Percentiles rank a stretch among this genome's conserved stretches.
Conservation (phyloP, 257 asterid species). For the Apocynum venetum region DNA sequence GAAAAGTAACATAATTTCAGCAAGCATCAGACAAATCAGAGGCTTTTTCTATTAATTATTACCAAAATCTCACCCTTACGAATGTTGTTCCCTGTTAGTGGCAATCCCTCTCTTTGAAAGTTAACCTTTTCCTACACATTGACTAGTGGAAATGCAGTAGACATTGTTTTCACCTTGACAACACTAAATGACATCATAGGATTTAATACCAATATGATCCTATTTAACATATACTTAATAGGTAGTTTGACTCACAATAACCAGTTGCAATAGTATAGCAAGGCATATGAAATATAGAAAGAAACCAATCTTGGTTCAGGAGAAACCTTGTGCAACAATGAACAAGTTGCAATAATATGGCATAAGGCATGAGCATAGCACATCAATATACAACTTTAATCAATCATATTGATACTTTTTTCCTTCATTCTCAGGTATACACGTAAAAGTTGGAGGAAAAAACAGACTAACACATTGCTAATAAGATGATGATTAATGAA, state of each 20-base stretch:
- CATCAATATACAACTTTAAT: not conserved
- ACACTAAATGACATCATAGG: not conserved
- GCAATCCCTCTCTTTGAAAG: not conserved
- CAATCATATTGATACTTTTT: not conserved
- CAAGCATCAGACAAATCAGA: not conserved
- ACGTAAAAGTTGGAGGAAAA: not conserved
- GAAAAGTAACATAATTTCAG: conserved; percentile 11
- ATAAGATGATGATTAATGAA: not conserved
- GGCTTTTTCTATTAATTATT: not conserved
- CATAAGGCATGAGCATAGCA: not conserved
- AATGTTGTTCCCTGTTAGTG: not conserved
- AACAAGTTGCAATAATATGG: not conserved
- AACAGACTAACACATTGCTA: not conserved
- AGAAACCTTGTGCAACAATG: not conserved
- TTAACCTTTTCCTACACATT: not conserved
- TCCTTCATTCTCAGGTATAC: not conserved
- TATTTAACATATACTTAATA: not conserved
- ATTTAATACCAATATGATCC: not conserved
- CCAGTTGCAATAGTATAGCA: not conserved
- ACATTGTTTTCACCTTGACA: not conserved
- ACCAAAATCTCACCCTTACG: not conserved
- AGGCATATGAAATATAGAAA: not conserved
- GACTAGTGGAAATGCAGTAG: not conserved
- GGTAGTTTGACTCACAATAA: not conserved
- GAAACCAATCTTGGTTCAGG: not conserved